A percentile compares a stretch with the other conserved stretches of the same genome.
phyloP scores from a whole-genome alignment of 139 green algal species.

The Axilococcus clingmanii region DNA sequence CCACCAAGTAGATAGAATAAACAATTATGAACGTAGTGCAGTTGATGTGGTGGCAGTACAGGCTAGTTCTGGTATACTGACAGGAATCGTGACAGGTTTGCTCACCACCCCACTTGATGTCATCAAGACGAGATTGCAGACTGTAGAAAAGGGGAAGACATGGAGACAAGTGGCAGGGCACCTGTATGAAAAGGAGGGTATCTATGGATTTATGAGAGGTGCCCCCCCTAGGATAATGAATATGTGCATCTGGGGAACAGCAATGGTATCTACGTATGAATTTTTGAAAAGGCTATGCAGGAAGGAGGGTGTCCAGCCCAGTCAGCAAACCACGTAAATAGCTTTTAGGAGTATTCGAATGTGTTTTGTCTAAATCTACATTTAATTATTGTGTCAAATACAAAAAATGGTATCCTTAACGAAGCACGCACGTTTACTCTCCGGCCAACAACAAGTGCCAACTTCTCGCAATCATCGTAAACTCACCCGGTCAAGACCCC shows the following conservation, averaged over 20 bases:
- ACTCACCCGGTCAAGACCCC: no score
- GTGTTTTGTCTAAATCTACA: conserved; percentile 1
- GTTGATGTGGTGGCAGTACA: conserved; percentile 55
- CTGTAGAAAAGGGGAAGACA: conserved; percentile 3
- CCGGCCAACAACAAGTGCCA: no score
- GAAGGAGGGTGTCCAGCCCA: no score
- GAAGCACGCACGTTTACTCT: no score
- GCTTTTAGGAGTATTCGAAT: no score
- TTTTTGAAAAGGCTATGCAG: conserved; percentile 60
- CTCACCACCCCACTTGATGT: conserved; percentile 79
- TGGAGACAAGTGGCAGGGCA: conserved; percentile 16
- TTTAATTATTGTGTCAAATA: background rate
- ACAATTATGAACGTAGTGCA: background rate
- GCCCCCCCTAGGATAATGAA: conserved; percentile 66
- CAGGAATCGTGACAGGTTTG: conserved; percentile 47
- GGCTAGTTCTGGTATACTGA: conserved; percentile 42
- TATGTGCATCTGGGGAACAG: conserved; percentile 75
- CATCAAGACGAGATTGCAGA: conserved; percentile 73
- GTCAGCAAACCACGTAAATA: no score
- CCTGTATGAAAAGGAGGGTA: conserved; percentile 58
- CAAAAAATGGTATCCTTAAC: no score
- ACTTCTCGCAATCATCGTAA: no score
- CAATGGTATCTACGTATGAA: conserved; percentile 56
- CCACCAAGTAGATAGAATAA: conserved; percentile 27
- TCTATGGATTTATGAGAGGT: conserved; percentile 51